Evolutionary conservation across 2,329 filamentous ascomycete species (phyloP).

Genomic region (Tympanopsis confertula): DNA sequence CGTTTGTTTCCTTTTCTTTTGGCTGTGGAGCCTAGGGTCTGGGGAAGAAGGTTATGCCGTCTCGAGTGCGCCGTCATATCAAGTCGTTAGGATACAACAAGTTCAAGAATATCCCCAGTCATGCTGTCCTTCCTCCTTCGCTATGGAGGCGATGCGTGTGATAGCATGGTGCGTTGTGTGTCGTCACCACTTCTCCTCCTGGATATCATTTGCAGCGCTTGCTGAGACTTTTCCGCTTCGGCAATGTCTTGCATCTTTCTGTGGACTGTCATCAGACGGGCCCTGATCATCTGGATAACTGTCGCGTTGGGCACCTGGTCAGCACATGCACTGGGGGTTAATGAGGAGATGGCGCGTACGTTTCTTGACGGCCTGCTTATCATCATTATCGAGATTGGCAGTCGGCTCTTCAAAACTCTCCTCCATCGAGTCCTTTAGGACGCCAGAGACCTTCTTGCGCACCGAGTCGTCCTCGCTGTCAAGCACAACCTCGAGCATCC

Average conservation of each 20-base stretch:
- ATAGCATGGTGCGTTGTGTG: slow-evolving; percentile 40
- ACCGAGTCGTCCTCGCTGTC: slow-evolving; percentile 61
- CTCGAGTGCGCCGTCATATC: too few relatives aligned
- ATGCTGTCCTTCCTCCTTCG: not conserved
- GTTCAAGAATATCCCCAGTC: not conserved
- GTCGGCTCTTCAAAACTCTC: slow-evolving; percentile 27
- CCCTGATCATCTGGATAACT: slow-evolving; percentile 54
- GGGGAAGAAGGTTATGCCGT: too few relatives aligned
- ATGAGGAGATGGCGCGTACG: slow-evolving; percentile 35
- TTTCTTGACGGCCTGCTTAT: slow-evolving; percentile 62
- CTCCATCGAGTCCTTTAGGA: slow-evolving; percentile 20
- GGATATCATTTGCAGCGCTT: slow-evolving; percentile 25
- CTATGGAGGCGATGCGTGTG: slow-evolving; percentile 24
- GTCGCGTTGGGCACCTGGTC: slow-evolving; percentile 8
- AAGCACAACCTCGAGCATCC: slow-evolving; percentile 87
- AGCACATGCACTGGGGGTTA: not conserved
- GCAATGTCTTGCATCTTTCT: slow-evolving; percentile 52
- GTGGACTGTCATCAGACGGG: slow-evolving; percentile 40
- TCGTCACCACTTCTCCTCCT: slow-evolving; percentile 43
- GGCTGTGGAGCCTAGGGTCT: too few relatives aligned
- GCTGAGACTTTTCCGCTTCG: slow-evolving; percentile 38
- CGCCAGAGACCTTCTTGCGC: slow-evolving; percentile 21
- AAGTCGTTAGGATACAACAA: too few relatives aligned
- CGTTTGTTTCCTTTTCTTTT: too few relatives aligned
- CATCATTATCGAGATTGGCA: slow-evolving; percentile 50